Percentiles rank a stretch among this genome's conserved stretches.
These are phyloP conservation scores for Paramecium primaurelia DNA, from an alignment of 73 alveolate species.

Conservation along the genomic window DNA sequence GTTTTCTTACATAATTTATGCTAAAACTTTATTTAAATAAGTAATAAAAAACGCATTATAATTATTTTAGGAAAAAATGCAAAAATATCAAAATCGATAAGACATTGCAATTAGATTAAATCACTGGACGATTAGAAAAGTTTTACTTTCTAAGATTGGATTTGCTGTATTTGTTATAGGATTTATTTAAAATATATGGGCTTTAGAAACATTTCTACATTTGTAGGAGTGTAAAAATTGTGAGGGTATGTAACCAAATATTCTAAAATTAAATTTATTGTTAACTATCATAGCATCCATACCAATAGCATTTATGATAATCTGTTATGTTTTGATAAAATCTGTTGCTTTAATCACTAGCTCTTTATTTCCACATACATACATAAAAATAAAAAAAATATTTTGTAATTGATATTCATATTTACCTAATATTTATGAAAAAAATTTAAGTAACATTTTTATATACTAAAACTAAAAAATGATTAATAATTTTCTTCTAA, in stretches of 20 bases:
- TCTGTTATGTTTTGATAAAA: not conserved
- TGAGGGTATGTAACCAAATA: not conserved
- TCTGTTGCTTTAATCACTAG: constrained; percentile 1
- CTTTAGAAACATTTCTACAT: not conserved
- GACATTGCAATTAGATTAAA: not conserved
- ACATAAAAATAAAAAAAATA: not conserved
- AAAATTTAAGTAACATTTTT: not conserved
- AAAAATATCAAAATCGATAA: not conserved
- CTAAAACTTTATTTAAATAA: not conserved
- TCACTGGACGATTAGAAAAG: not conserved
- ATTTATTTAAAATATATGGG: not conserved
- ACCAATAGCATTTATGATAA: constrained; percentile 23
- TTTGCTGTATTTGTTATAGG: constrained; percentile 11
- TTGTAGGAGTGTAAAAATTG: not conserved
- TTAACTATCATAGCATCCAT: constrained; percentile 15
- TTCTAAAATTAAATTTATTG: not conserved
- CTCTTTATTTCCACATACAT: constrained; percentile 35
- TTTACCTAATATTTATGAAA: not conserved
- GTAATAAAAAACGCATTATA: not conserved
- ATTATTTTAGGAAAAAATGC: constrained; percentile 9
- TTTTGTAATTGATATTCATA: not conserved
- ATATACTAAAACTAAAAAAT: not conserved
- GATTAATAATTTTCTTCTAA: not conserved
- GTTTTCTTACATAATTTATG: not conserved
- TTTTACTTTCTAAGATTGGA: not conserved